phyloP scores from a whole-genome alignment of 2,329 filamentous ascomycete species.

The Pseudogymnoascus destructans region DNA sequence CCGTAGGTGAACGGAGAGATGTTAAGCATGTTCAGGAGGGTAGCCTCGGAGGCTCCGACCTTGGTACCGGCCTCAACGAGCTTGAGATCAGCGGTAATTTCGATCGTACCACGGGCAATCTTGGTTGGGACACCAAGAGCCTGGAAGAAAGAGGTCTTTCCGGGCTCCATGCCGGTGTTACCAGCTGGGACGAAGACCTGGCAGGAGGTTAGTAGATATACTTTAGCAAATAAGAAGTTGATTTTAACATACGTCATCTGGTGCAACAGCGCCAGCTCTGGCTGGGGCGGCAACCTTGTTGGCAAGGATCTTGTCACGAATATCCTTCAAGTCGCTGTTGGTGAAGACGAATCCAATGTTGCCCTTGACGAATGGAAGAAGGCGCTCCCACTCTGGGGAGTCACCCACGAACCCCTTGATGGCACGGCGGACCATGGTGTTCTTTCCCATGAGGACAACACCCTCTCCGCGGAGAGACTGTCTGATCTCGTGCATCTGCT shows the following conservation, averaged over 20 bases:
- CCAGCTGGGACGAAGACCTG: conserved; percentile 76
- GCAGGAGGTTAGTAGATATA: neutral
- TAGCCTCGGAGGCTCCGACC: conserved; percentile 98
- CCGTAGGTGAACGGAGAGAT: conserved; percentile 99
- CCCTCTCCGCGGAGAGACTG: conserved; percentile 76
- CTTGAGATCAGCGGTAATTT: conserved; percentile 97
- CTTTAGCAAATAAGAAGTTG: neutral
- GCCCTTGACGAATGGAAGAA: conserved; percentile 89
- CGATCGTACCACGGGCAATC: conserved; percentile 99
- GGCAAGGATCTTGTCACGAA: conserved; percentile 84
- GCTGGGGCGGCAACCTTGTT: conserved; percentile 98
- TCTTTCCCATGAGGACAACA: conserved; percentile 99
- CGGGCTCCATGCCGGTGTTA: conserved; percentile 99
- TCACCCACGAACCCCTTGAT: conserved; percentile 88
- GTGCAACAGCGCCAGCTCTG: conserved; percentile 93
- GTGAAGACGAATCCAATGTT: conserved; percentile 99
- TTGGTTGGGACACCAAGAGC: conserved; percentile 99
- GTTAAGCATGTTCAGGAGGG: conserved; percentile 98
- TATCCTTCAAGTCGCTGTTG: conserved; percentile 84
- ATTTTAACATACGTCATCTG: conserved; percentile 47
- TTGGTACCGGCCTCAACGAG: conserved; percentile 85
- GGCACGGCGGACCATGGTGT: conserved; percentile 99
- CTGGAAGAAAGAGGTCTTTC: conserved; percentile 99
- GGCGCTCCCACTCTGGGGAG: conserved; percentile 93
- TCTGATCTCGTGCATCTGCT: conserved; percentile 99